Conservation (phyloP, 106 monocot species). For the Phalaenopsis equestris region DNA sequence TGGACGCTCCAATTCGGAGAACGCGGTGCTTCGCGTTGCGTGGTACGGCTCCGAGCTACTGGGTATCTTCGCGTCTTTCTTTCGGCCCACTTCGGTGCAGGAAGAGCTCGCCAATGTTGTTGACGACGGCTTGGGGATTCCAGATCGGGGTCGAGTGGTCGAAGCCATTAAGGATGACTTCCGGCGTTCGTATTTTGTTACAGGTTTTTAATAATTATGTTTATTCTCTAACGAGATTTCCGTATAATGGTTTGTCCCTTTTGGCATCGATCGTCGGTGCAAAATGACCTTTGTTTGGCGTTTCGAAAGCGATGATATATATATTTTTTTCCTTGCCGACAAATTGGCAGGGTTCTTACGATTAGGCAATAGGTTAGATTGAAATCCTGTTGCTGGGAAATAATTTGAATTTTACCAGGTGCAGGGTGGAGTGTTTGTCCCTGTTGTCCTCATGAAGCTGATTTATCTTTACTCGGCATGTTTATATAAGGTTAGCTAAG, state of each 20-base stretch:
- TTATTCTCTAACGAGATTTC: neutral
- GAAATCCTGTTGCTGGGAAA: neutral
- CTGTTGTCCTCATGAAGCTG: neutral
- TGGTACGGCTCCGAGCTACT: conserved; percentile 94
- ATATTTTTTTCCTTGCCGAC: too few relatives aligned
- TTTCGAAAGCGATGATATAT: too few relatives aligned
- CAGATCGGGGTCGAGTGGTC: conserved; percentile 29
- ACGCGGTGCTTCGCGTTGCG: conserved; percentile 53
- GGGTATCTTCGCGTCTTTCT: conserved; percentile 59
- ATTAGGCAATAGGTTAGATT: neutral
- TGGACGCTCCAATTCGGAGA: conserved; percentile 35
- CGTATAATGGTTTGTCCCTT: neutral
- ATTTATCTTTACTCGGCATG: neutral
- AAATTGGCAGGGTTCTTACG: too few relatives aligned
- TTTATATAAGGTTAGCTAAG: neutral
- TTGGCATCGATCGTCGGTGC: neutral
- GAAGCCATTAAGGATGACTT: conserved; percentile 73
- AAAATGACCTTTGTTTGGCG: too few relatives aligned
- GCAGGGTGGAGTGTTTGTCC: neutral
- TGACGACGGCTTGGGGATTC: neutral
- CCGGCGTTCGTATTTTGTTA: conserved; percentile 73
- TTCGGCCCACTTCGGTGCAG: conserved; percentile 28
- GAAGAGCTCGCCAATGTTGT: neutral
- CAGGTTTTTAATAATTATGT: conserved; percentile 31
- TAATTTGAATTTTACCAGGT: neutral